Evolutionary conservation across 352 stramenopile species (phyloP), one percentile per base, ranked within the genome.

Genomic region (Globisporangium emineosum): DNA sequence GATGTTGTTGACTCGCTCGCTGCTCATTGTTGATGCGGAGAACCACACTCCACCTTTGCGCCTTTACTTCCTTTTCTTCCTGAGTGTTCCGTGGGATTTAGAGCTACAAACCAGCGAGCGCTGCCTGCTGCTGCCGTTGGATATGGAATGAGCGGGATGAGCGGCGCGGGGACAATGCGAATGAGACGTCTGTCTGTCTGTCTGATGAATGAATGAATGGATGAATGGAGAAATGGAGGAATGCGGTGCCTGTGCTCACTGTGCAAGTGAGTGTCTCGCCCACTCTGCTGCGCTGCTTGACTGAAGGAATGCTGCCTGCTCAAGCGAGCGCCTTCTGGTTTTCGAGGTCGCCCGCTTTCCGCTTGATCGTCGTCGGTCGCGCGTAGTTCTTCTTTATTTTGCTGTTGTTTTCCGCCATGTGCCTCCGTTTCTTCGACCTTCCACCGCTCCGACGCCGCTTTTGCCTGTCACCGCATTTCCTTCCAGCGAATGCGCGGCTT

Each of bases 371-470:
- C 21, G 45, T 27, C 10, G 35, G 35, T 43, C 13, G 35, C 10
- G 13, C 35, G 45, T 19, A 50, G 43, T 25, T 27, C 49, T 54
- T 54, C 49, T 32, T 54, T 54, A 19, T 54, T 53, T 27, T 21
- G 45, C 21, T 25, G 21, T 53, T 15, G 45, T n/a, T 27, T 53
- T 53, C 45, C 45, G 25, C 4, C 35, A 43, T 43, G 35, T 13
- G 35, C 35, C 49, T 35, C 13, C 30, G 29, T 54, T 53, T 53
- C 45, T 27, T 50, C 21, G 19, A 50, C 21, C 43, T 50, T 50
- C 43, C 43, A 5, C 19, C 7, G 45, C 35, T 3, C 15, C 19
- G 13, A 13, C 19, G n/a, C 5, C 35, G 37, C n/a, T 43, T 15
- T n/a, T 43, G 19, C 37, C 5, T 15, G 13, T 13, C 35, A 9